Base-by-base conservation (phyloP, 2,329 filamentous ascomycete genomes). In the Colletotrichum sp. region DNA sequence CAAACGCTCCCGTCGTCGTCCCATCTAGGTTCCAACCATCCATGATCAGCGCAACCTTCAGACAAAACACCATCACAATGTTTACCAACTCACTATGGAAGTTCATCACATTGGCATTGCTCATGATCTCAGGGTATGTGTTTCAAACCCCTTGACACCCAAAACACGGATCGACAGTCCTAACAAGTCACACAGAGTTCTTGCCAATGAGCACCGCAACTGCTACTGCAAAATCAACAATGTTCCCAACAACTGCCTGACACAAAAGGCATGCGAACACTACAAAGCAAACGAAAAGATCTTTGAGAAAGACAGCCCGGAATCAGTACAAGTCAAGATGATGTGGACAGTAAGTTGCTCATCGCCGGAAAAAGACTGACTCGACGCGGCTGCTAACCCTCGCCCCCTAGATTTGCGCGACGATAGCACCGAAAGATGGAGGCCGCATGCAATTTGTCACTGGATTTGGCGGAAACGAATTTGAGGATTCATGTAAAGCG, bases 391-490 rank as follows among this genome's bases (percentile, higher is more conserved):
- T n/a, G 18, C 57, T 73, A 3, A 73, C 26, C 4, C 24, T 16
- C 6, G 14, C 4, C 1, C 13, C n/a, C 6, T 8, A 73, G 71
- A 24, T 73, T 14, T 73, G 71, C 30, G 57, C 57, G 12, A 36
- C 66, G 7, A 63, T 57, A 18, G 39, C 39, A 1, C 71, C 71
- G 8, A 55, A 55, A 7, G 36, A 55, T 13, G 39, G 30, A 6
- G 70, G 70, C 10, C 65, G 71, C 8, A 32, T 55, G 52, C 57
- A 18, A 16, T 73, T 55, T 10, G 55, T 70, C 2, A 24, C 28
- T 13, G 71, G 55, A 14, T 63, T 73, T 39, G 71, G 71, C 12
- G 71, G 71, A 13, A 57, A 73, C 13, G 71, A 73, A 10, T 73
- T 57, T 14, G 36, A 63, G 36, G 7, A 39, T 18, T 6, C 71